Evolutionary conservation across 257 asterid species (phyloP), one percentile per base, ranked within the genome.

Genomic region (Thymus mandschuricus): DNA sequence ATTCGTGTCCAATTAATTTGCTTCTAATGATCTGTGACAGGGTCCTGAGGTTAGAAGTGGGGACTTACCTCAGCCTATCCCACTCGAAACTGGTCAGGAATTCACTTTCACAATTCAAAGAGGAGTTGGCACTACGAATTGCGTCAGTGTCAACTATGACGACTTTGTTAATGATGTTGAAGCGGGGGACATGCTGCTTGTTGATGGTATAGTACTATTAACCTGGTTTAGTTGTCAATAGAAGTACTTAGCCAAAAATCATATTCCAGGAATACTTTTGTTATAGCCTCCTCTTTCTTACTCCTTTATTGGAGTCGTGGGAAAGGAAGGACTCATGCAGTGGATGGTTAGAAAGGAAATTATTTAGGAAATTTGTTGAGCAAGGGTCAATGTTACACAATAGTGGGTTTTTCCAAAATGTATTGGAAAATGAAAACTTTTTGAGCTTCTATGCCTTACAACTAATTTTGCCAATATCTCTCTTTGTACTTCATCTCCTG

Each of bases 21-120:
- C 21, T 21, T 21, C 21, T 66, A 59, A 54, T 73, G 27, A 38
- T 10, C 11, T 73, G 63, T 62, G 80, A 57, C 93, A 90, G 96
- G 98, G 98, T 75, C 98, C 98, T 66, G 96, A 92, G 86, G 98
- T 92, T 74, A 87, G 98, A 77, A 90, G 97, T 69, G 98, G 98
- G 1, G 98, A 92, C 74, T 87, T 92, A 76, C 96, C 98, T 59
- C 96, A 92, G 66, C 98, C 98, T 21, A 84, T 87, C 76, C 72
- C 43, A n/a, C 81, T 92, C 76, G 31, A 43, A 52, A 40, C 89
- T 75, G 98, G 97, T 71, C 96, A 92, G 77, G 97, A 90, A 76
- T 92, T 90, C 73, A 88, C 97, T 66, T 90, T 92, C 85, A 92
- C 98, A 64, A 92, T 92, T 81, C 85, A 59, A 73, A 88, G 98